Percentiles rank a stretch among this genome's conserved stretches.
phyloP scores from a whole-genome alignment of 1,139 yeast species.

The Pichia sp. region DNA sequence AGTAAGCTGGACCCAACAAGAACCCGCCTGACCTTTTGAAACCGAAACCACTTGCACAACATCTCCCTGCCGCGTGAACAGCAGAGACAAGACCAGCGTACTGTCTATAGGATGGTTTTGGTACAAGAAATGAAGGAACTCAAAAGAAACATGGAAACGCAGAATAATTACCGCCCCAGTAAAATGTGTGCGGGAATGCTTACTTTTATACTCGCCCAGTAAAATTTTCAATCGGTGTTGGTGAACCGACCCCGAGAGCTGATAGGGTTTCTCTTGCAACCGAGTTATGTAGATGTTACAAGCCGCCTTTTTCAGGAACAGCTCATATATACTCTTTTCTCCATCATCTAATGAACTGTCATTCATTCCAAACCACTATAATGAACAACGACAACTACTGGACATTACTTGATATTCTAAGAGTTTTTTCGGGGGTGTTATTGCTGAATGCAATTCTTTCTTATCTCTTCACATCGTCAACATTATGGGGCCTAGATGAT shows the following conservation, averaged over 20 bases:
- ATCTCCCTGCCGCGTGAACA: constrained; percentile 8
- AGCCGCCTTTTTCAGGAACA: too few relatives aligned
- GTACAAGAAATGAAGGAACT: constrained; percentile 21
- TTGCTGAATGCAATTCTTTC: constrained; percentile 43
- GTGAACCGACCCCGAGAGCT: too few relatives aligned
- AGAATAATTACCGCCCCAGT: background rate
- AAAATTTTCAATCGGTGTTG: too few relatives aligned
- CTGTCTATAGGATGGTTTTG: constrained; percentile 30
- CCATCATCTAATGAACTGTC: too few relatives aligned
- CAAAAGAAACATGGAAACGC: background rate
- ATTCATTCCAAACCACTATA: too few relatives aligned
- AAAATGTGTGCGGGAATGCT: too few relatives aligned
- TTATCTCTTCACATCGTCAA: constrained; percentile 41
- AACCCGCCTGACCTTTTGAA: too few relatives aligned
- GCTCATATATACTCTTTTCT: too few relatives aligned
- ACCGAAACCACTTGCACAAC: constrained; percentile 1
- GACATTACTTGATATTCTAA: constrained; percentile 32
- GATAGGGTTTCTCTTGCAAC: constrained; percentile 4
- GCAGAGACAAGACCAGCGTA: constrained; percentile 23
- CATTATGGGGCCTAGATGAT: constrained; percentile 44
- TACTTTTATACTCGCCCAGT: too few relatives aligned
- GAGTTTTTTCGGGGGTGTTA: constrained; percentile 42
- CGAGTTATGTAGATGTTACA: too few relatives aligned
- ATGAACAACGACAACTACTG: too few relatives aligned
- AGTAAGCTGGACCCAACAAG: too few relatives aligned